Conservation (phyloP, 768 basidiomycete species). For the Kwoniella heveanensis region DNA sequence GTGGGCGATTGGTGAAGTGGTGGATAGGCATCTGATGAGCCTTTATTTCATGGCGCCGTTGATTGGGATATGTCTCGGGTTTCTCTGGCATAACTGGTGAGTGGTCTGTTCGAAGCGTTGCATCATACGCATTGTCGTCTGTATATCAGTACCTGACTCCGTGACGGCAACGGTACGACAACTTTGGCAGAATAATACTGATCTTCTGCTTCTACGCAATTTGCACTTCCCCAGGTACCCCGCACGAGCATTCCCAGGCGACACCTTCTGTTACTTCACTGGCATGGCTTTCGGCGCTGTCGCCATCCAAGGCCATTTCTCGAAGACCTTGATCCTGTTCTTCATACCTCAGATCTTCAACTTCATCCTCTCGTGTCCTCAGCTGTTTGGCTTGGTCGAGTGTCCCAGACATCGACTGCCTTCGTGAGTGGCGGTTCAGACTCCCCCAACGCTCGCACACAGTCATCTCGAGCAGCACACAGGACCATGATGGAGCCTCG, state of each 20-base stretch:
- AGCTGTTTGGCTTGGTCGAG: conserved; percentile 87
- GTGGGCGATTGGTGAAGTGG: conserved; percentile 64
- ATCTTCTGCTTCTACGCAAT: too few species aligned
- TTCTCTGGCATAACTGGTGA: conserved; percentile 95
- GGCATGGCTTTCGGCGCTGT: conserved; percentile 99
- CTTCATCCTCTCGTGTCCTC: conserved; percentile 89
- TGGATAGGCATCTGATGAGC: conserved; percentile 91
- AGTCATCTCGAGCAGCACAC: too few species aligned
- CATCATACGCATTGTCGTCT: too few species aligned
- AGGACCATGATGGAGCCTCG: too few species aligned
- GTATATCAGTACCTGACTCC: too few species aligned
- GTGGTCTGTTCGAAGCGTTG: conserved; percentile 45
- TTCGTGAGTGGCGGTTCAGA: conserved; percentile 70
- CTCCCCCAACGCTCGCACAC: too few species aligned
- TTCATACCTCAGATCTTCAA: conserved; percentile 99
- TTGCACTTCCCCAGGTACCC: conserved; percentile 72
- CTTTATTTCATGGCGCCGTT: conserved; percentile 96
- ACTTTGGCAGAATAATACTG: too few species aligned
- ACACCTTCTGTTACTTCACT: conserved; percentile 94
- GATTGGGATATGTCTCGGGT: conserved; percentile 82
- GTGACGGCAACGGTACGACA: too few species aligned
- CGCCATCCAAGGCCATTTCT: conserved; percentile 95
- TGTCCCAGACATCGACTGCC: conserved; percentile 95
- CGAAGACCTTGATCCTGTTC: conserved; percentile 92
- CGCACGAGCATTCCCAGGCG: conserved; percentile 89